phyloP scores from a whole-genome alignment of 2,329 filamentous ascomycete species.

The Fragosphaeria purpurea region DNA sequence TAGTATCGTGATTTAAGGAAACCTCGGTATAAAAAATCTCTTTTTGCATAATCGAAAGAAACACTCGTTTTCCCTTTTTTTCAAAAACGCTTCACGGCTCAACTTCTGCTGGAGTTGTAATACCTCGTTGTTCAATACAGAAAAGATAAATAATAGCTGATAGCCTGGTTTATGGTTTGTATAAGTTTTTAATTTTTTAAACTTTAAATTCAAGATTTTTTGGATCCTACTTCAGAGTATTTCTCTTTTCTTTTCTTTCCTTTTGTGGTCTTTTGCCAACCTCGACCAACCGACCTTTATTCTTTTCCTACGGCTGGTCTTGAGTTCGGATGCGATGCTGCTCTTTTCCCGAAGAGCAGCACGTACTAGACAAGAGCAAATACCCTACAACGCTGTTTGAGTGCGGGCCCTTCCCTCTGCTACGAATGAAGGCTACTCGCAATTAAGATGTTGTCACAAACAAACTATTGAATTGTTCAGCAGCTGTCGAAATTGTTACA shows the following conservation, averaged over 20 bases:
- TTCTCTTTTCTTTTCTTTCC: background rate
- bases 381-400: slow-evolving; percentile 27
- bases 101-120: no score
- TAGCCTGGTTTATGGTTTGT: no score
- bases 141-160: no score
- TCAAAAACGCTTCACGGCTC: no score
- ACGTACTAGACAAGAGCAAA: slow-evolving; percentile 28
- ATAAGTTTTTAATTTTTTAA: slow-evolving; percentile 10
- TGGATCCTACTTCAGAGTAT: background rate
- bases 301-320: slow-evolving; percentile 24
- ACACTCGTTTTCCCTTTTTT: no score
- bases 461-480: background rate
- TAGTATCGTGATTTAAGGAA: no score
- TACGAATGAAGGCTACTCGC: slow-evolving; percentile 24
- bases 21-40: no score
- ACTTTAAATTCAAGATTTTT: background rate
- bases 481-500: background rate
- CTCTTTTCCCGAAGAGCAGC: slow-evolving; percentile 9
- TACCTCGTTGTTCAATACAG: no score
- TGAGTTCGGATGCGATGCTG: slow-evolving; percentile 23
- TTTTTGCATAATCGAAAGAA: no score
- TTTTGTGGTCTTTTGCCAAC: slow-evolving; percentile 25
- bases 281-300: slow-evolving; percentile 21
- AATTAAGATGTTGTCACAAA: slow-evolving; percentile 32
- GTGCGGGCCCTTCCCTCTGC: slow-evolving; percentile 25